Percentiles rank a stretch among this genome's conserved stretches.
These are phyloP conservation scores for Oryza australiensis DNA, from an alignment of 176 grass and related monocot species.

Conservation along the genomic window DNA sequence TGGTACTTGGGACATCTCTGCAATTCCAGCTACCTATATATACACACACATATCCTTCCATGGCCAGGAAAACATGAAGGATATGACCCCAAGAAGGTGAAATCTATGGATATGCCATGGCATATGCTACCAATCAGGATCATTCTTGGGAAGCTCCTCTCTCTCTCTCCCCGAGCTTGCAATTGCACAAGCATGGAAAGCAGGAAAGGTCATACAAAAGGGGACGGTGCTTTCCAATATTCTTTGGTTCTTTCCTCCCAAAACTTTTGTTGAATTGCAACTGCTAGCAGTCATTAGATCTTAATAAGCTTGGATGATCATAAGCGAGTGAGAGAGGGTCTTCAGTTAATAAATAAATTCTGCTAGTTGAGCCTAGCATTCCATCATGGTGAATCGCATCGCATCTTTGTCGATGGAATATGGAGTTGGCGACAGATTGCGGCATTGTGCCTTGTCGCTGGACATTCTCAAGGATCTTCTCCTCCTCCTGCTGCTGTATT, in stretches of 20 bases:
- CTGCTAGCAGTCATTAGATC: neutral
- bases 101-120: constrained; percentile 39
- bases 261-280: neutral
- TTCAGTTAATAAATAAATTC: no score
- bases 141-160: constrained; percentile 27
- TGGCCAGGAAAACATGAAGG: neutral
- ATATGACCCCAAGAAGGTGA: neutral
- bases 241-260: no score
- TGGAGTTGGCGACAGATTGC: neutral
- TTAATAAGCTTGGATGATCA: neutral
- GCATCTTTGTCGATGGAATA: neutral
- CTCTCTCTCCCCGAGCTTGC: neutral
- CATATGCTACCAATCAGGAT: constrained; percentile 37
- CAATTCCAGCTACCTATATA: neutral
- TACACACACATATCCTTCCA: neutral
- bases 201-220: neutral
- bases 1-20: neutral
- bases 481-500: no score
- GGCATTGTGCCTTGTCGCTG: neutral
- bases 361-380: no score
- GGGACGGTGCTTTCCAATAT: neutral
- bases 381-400: neutral
- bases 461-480: constrained; percentile 39
- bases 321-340: no score
- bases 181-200: neutral